Conservation (phyloP, 371 early-diverging fungal genomes). For the Funneliformis caledonium region DNA sequence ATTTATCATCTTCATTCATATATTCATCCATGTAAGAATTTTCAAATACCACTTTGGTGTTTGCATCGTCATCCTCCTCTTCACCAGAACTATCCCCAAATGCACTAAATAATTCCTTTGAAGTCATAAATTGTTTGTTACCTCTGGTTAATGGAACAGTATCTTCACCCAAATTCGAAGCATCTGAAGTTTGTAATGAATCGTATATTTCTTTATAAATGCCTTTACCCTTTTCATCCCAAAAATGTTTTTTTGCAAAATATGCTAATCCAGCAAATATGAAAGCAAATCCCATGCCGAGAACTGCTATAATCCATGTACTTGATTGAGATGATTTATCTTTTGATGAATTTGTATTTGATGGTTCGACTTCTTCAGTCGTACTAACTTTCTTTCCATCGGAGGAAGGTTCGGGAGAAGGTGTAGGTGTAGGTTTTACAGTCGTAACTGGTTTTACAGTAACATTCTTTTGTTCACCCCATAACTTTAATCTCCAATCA, state of each 20-base stretch:
- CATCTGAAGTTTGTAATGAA: constrained; percentile 6
- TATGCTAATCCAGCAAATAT: constrained; percentile 36
- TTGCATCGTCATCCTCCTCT: constrained; percentile 39
- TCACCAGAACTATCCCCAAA: constrained; percentile 47
- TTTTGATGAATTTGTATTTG: neutral
- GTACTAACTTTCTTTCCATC: constrained; percentile 8
- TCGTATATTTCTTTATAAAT: constrained; percentile 16
- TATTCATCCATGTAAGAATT: constrained; percentile 35
- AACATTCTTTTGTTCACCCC: constrained; percentile 61
- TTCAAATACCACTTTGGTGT: constrained; percentile 10
- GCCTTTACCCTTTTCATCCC: neutral
- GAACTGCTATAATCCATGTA: constrained; percentile 24
- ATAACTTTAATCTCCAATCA: constrained; percentile 73
- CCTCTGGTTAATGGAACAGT: constrained; percentile 27
- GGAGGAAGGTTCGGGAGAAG: neutral
- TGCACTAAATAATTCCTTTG: constrained; percentile 45
- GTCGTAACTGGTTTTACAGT: neutral
- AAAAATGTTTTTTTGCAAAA: constrained; percentile 17
- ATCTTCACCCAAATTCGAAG: constrained; percentile 17
- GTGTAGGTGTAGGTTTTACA: neutral
- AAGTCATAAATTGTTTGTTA: constrained; percentile 31
- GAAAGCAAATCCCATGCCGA: constrained; percentile 25
- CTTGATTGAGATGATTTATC: neutral
- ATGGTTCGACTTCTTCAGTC: neutral
- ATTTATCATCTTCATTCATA: constrained; percentile 13